phyloP scores from a whole-genome alignment of 306 rosid genomes.

The Cucumis cinereus region DNA sequence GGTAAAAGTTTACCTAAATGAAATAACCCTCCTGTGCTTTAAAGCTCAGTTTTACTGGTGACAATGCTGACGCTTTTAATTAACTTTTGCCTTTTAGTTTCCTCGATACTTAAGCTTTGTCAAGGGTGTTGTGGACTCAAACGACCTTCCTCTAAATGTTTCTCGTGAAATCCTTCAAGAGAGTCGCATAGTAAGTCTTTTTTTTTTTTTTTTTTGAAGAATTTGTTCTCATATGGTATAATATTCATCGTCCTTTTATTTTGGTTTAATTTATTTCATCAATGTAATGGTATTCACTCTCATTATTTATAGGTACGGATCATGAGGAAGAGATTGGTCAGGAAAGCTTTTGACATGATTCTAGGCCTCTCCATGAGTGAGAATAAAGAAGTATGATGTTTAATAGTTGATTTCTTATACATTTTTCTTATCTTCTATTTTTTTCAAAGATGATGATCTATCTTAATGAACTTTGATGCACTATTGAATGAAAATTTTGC shows the following conservation, averaged over 20 bases:
- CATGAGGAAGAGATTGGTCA: conserved; percentile 87
- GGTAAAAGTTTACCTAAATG: conserved; percentile 32
- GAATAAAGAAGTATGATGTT: conserved; percentile 50
- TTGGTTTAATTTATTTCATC: conserved; percentile 2
- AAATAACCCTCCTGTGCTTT: background rate
- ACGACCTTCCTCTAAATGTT: conserved; percentile 95
- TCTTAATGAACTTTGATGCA: background rate
- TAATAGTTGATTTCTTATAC: conserved; percentile 1
- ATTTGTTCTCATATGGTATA: background rate
- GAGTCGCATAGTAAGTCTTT: conserved; percentile 68
- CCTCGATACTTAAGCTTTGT: conserved; percentile 90
- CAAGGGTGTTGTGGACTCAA: conserved; percentile 94
- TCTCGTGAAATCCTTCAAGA: conserved; percentile 99
- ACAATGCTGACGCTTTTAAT: conserved; percentile 8
- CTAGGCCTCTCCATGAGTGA: conserved; percentile 93
- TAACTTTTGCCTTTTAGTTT: conserved; percentile 39
- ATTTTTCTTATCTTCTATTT: background rate
- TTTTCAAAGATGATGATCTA: background rate
- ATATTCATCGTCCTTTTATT: background rate
- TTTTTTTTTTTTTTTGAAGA: background rate
- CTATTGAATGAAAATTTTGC: background rate
- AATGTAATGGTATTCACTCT: background rate
- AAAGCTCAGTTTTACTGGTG: background rate
- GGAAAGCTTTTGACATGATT: conserved; percentile 95
- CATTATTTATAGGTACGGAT: conserved; percentile 58